Percentiles rank a stretch among this genome's conserved stretches.
phyloP scores from a whole-genome alignment of 176 grass and related monocot genomes.

The Canna indica region DNA sequence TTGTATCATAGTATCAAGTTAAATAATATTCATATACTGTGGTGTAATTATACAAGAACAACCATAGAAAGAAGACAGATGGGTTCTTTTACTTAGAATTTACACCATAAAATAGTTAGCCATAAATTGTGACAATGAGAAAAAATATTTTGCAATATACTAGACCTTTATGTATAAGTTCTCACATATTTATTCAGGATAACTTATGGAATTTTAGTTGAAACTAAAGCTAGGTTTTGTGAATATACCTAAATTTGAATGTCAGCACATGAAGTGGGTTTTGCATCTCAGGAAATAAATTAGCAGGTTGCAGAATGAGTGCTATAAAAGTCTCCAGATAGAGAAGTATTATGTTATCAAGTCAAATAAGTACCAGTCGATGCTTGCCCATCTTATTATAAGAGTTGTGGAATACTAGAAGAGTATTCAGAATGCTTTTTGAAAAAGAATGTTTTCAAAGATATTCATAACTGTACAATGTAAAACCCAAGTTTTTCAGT shows the following conservation, averaged over 20 bases:
- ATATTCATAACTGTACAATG: no score
- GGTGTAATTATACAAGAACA: neutral
- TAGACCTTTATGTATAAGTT: neutral
- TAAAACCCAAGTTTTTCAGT: neutral
- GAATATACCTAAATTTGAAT: no score
- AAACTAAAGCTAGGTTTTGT: neutral
- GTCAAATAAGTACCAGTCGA: no score
- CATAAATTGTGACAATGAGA: neutral
- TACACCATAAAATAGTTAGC: neutral
- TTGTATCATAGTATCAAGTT: neutral
- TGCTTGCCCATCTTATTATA: neutral
- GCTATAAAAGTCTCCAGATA: no score
- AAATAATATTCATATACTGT: no score
- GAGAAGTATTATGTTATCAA: no score
- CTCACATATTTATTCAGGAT: neutral
- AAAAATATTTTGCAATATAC: neutral
- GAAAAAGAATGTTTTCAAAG: neutral
- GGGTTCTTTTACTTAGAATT: neutral
- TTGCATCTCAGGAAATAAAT: no score
- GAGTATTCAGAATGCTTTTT: neutral
- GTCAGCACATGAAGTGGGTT: no score
- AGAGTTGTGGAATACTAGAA: no score
- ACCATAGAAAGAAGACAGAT: neutral
- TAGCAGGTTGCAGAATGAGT: no score
- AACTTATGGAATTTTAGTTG: neutral